phyloP scores from a whole-genome alignment of 2,329 filamentous ascomycete genomes.

The Diplocarpon rosae region DNA sequence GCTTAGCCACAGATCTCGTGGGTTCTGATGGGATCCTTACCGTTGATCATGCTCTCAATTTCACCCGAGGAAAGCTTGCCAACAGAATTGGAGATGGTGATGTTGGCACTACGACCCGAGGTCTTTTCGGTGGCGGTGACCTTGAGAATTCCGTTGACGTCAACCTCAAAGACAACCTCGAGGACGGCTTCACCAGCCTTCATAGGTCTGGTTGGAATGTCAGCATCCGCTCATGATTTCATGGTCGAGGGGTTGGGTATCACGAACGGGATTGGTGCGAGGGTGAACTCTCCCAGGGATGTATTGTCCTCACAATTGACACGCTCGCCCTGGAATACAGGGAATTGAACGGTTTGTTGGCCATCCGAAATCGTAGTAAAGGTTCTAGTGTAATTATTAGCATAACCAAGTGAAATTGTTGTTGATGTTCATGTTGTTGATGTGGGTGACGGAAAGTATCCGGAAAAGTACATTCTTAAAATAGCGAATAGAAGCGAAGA shows the following conservation, averaged over 20 bases:
- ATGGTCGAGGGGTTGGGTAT: conserved; percentile 1
- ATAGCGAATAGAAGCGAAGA: no score
- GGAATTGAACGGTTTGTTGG: conserved; percentile 17
- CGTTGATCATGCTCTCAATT: conserved; percentile 96
- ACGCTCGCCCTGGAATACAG: conserved; percentile 80
- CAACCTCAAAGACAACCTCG: conserved; percentile 97
- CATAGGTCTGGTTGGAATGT: conserved; percentile 36
- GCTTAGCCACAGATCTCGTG: conserved; percentile 11
- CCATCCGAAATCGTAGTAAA: conserved; percentile 27
- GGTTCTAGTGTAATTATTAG: conserved; percentile 27
- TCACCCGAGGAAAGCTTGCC: conserved; percentile 91
- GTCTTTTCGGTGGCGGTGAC: conserved; percentile 99
- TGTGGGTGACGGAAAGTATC: no score
- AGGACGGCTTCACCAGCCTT: conserved; percentile 91
- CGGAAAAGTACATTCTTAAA: no score
- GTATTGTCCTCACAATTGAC: conserved; percentile 99
- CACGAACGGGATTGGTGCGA: conserved; percentile 82
- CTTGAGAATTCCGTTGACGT: conserved; percentile 99
- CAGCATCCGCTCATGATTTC: not conserved
- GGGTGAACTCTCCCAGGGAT: conserved; percentile 91
- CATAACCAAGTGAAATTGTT: no score
- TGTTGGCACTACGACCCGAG: conserved; percentile 95
- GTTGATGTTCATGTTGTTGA: no score
- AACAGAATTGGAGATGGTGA: conserved; percentile 99
- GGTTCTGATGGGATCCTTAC: conserved; percentile 33